Conservation (phyloP, 2,329 filamentous ascomycete genomes). For the Cercospora citrullina region DNA sequence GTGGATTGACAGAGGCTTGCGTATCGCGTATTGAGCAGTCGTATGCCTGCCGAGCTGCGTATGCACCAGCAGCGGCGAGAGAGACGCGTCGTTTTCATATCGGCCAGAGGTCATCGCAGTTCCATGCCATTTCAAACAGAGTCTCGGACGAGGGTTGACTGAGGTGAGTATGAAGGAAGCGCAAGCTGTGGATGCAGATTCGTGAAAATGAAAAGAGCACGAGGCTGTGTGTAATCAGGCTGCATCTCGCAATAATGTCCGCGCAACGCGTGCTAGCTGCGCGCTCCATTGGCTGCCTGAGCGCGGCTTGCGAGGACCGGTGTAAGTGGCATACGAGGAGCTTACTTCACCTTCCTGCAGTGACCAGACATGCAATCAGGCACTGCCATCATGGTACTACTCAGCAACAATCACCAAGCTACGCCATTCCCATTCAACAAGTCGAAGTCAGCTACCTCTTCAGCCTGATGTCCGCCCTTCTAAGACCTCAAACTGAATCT, state of each 20-base stretch:
- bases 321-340: not conserved
- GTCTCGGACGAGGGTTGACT: not conserved
- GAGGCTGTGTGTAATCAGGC: not conserved
- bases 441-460: slow-evolving; percentile 61
- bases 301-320: not conserved
- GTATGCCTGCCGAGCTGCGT: no score
- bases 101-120: not conserved
- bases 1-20: not conserved
- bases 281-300: not conserved
- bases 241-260: not conserved
- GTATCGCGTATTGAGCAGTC: not conserved
- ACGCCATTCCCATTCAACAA: slow-evolving; percentile 50
- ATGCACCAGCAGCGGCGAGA: not conserved
- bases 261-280: not conserved
- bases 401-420: not conserved
- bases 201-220: not conserved
- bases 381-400: not conserved
- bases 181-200: not conserved
- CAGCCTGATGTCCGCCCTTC: slow-evolving; percentile 61
- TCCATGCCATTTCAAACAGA: not conserved
- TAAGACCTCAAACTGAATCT: slow-evolving; percentile 29
- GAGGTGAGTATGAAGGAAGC: not conserved
- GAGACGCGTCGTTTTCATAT: not conserved
- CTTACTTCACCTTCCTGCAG: not conserved
- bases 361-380: not conserved